Evolutionary conservation across 352 stramenopile genomes (phyloP), one percentile per base, ranked within the genome.

Genomic region (Phytophthora multivora): DNA sequence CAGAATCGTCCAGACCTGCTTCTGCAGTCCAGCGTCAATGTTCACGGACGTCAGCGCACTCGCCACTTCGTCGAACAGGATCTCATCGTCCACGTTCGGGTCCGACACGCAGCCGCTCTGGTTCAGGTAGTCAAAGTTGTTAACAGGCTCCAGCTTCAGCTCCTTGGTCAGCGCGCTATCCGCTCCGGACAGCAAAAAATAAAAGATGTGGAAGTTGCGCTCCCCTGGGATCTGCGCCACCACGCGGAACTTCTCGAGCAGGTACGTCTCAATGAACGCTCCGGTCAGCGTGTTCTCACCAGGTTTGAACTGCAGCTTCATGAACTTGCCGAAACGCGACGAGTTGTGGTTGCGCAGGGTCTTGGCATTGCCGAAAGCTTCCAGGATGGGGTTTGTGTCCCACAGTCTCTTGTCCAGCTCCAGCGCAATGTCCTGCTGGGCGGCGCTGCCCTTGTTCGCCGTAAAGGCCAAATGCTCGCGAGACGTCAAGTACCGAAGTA

Each of bases 121-220:
- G 73, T 96, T 96, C 28, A 95, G 59, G 63, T 96, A 96, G 15
- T 78, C 64, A 42, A 85, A 97, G 36, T 88, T 76, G 28, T 83
- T 59, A 12, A 81, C 71, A 0, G 68, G 15, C 56, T 80, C 70
- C 18, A 95, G 69, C 56, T 88, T 67, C n/a, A 95, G 58, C 48
- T 92, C 69, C 13, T 69, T 66, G 0, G 62, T 45, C 50, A 95
- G 45, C n/a, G 79, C 56, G 56, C 91, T 77, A 40, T 86, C 71
- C 15, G 86, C 88, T 48, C 85, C 86, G 1, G 83, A 79, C 6
- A 96, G 73, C 56, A 97, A 59, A 30, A 95, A 93, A 79, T 97
- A 97, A 42, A 97, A 96, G 53, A 97, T 91, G 67, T 97, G 90
- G 63, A 96, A 97, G 69, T 97, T 97, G 40, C 89, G 86, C 40